Evolutionary conservation across 2,329 filamentous ascomycete species (phyloP), one percentile per base, ranked within the genome.

Genomic region (Lecanicillium sp.): DNA sequence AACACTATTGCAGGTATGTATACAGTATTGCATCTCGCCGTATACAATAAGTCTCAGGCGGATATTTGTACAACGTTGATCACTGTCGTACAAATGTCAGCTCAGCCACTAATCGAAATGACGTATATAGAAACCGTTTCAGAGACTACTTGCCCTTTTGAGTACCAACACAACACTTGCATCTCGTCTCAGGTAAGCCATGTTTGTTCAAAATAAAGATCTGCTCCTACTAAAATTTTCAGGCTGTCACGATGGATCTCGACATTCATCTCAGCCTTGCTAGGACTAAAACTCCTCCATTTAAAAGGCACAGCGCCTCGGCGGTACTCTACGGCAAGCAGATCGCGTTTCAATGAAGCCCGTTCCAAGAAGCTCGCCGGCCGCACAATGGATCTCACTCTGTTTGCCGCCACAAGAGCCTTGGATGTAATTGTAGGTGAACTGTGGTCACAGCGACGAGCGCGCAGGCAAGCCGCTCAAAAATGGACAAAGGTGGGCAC

Each of bases 311-410:
- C 39, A 4, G 39, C 39, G 4, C 39, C 39, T 9, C 39, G 39
- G 15, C 39, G 39, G 8, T 34, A 69, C 45, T 59, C 64, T 5
- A 33, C 38, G 5, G 37, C 42, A 22, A 19, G 37, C 5, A 20
- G 36, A 8, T 30, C 28, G 12, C 16, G 16, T 17, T 29, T 39
- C 7, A 33, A 39, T 13, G 35, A 33, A 17, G 12, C 41, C 3
- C 48, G 39, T 25, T 32, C 44, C n/a, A 44, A 44, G 40, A 53
- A 47, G 38, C 49, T 56, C 44, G 83, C 80, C 9, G 86, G 86
- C 32, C 77, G 80, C 49, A 90, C 86, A 2, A 71, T 94, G 43
- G 86, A 94, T 54, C 67, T 94, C 22, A 90, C 85, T 0, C 65
- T 94, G n/a, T 90, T 92, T 54, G 77, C 83, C 9, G 67, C 75